Evolutionary conservation across 352 stramenopile species (phyloP), one percentile per base, ranked within the genome.

Genomic region (Phytophthora ramorum): DNA sequence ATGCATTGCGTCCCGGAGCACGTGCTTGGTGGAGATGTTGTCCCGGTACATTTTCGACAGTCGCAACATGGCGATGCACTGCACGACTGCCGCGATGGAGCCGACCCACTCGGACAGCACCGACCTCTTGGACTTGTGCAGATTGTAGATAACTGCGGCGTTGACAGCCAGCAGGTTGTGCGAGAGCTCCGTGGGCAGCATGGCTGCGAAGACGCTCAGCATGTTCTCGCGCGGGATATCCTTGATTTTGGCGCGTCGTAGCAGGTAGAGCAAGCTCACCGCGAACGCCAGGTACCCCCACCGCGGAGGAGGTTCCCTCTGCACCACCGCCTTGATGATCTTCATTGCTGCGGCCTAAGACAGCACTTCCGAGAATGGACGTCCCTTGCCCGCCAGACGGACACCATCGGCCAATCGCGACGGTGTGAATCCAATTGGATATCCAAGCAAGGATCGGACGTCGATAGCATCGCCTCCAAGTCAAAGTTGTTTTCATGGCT

Each of bases 131-230:
- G 65, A 76, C 63, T 83, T 83, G 58, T 77, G 69, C 49, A 84
- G 58, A 20, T 66, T 81, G 60, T 71, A 87, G 16, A 90, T 64
- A 8, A 84, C 66, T 2, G 58, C 55, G 10, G 63, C 75, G 47
- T 90, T 84, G 43, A 89, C 14, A 6, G 71, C 68, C 17, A 90
- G 24, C 41, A 90, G 52, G 20, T 81, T 86, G 68, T 90, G 81
- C 43, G 79, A 69, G n/a, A 89, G 75, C 66, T 90, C 81, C 5
- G 78, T 84, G 30, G 81, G 79, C 19, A 90, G 49, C 57, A 88
- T 69, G 10, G 80, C 76, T 19, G 71, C 69, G 19, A 83, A 83
- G 69, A 91, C 86, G n/a, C 73, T 79, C 44, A 90, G 24, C 59
- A 83, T 66, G 30, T 81, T 84, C 68, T 85, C 77, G 20, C 72